phyloP scores from a whole-genome alignment of 768 basidiomycete genomes.

The Coprinopsis sp. region DNA sequence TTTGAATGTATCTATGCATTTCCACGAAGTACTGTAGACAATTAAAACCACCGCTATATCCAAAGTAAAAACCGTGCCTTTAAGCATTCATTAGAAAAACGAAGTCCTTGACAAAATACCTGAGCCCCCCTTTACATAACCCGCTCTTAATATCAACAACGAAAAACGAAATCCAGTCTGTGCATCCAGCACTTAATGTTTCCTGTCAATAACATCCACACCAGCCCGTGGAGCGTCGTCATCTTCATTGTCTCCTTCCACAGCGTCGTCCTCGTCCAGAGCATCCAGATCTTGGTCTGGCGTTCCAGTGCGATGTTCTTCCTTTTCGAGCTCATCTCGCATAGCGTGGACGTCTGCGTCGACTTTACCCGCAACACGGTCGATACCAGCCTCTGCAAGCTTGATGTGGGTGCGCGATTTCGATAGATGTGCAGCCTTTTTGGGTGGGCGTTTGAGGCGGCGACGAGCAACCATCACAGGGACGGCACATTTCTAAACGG shows the following conservation, averaged over 20 bases:
- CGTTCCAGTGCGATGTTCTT: conserved; percentile 43
- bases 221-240: conserved; percentile 25
- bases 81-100: too few relatives aligned
- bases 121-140: too few relatives aligned
- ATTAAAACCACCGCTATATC: too few relatives aligned
- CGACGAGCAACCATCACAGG: conserved; percentile 97
- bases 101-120: too few relatives aligned
- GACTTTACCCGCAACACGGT: conserved; percentile 80
- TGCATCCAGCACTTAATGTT: too few relatives aligned
- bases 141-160: too few relatives aligned
- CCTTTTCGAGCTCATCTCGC: conserved; percentile 71
- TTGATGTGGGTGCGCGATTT: conserved; percentile 79
- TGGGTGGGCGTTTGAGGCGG: conserved; percentile 82
- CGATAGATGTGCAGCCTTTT: conserved; percentile 74
- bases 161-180: too few relatives aligned
- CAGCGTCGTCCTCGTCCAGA: conserved; percentile 25
- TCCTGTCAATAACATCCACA: too few relatives aligned
- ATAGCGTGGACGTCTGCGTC: conserved; percentile 81
- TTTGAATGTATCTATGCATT: too few relatives aligned
- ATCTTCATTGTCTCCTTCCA: conserved; percentile 23
- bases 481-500: conserved; percentile 75
- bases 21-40: too few relatives aligned
- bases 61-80: too few relatives aligned
- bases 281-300: conserved; percentile 23
- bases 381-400: conserved; percentile 84